Evolutionary conservation across 306 rosid genomes (phyloP), one percentile per base, ranked within the genome.

Genomic region (Trifolium subterraneum): DNA sequence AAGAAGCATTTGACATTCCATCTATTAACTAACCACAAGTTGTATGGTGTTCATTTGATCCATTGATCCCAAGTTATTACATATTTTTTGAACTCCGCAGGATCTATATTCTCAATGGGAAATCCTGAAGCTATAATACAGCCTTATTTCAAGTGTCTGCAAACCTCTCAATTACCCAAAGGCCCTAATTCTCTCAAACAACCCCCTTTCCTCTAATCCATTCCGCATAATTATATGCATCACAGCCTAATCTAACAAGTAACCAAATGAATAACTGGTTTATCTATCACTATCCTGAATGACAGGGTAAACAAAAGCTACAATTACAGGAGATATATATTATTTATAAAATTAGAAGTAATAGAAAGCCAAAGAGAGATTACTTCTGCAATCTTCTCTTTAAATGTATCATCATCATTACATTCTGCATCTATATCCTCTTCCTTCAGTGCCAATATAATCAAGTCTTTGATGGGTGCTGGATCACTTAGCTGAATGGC

Each of bases 401-500:
- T 91, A 25, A 88, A 81, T 59, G 75, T 84, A 75, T 88, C 85
- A 42, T 87, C 82, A 68, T 80, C 92, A 75, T 79, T 78, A 74
- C 71, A 77, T 62, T 84, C 88, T 52, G 87, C 75, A 77, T 86
- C 89, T 51, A 84, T 16, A 81, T 89, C 87, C 75, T 89, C 96
- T 76, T 91, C 97, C 80, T 90, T 87, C 74, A 94, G 83, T 62
- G 97, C 98, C 89, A 94, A 74, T 76, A 85, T 78, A 68, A 91
- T 75, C 85, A 90, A 83, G 84, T 90, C 98, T 76, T 64, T 81
- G 70, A 90, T 51, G 2, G 92, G 91, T 72, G 90, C 93, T 27
- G 97, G 96, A 63, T 88, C 88, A 84, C 96, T 94, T 75, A 94
- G 80, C 79, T 90, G 90, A 59, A 94, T 94, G 22, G 97, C 96